Evolutionary conservation across 768 basidiomycete genomes (phyloP).

Genomic region (Boletus edulis): DNA sequence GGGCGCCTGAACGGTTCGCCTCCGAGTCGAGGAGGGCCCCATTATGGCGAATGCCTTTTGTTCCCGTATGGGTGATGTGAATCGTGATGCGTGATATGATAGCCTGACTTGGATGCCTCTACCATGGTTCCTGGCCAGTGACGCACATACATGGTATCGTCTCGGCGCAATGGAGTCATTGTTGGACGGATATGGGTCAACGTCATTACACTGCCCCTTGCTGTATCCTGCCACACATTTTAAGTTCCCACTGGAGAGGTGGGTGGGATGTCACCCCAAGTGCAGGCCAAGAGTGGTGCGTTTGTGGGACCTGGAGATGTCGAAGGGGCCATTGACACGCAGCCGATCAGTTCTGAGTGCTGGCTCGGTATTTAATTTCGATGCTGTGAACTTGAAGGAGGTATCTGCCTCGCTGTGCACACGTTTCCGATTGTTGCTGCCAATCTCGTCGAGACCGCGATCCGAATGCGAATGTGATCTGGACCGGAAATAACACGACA

Average conservation of each 20-base stretch:
- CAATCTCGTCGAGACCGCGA: constrained; percentile 29
- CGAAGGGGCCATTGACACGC: constrained; percentile 4
- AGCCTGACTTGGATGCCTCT: background rate
- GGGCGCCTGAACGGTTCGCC: constrained; percentile 1
- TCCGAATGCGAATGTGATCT: constrained; percentile 14
- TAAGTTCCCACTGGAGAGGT: too few species aligned
- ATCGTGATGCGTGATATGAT: background rate
- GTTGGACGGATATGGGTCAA: background rate
- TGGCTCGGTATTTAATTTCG: constrained; percentile 25
- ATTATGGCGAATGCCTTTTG: too few species aligned
- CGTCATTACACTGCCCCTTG: background rate
- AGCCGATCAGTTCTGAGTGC: constrained; percentile 2
- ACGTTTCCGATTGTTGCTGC: constrained; percentile 25
- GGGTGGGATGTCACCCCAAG: too few species aligned
- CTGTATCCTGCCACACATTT: background rate
- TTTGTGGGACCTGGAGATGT: background rate
- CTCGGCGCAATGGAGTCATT: background rate
- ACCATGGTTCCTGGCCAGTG: constrained; percentile 16
- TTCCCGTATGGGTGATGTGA: background rate
- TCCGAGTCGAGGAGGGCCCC: background rate
- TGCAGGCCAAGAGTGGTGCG: constrained; percentile 6
- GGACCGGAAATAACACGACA: constrained; percentile 31
- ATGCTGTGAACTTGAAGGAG: constrained; percentile 12
- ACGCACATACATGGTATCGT: constrained; percentile 13
- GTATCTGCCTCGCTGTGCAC: constrained; percentile 28